Evolutionary conservation across 768 basidiomycete species (phyloP).

Genomic region (Macrocybe gigantea): DNA sequence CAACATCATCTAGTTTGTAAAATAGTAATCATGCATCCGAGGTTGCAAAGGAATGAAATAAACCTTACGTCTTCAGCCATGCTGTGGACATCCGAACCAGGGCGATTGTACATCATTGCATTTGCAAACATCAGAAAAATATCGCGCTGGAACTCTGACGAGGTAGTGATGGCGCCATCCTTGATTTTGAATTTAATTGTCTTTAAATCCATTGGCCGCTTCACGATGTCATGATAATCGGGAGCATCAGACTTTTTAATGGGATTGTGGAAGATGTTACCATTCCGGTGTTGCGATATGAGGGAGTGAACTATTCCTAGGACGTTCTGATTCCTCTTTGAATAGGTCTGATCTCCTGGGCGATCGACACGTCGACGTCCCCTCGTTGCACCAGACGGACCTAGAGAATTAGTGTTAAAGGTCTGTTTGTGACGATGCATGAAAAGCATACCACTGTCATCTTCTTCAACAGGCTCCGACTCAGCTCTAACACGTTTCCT

Average conservation of each 20-base stretch:
- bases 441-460: conserved; percentile 41
- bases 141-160: conserved; percentile 86
- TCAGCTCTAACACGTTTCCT: conserved; percentile 60
- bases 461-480: conserved; percentile 62
- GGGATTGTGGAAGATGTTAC: conserved; percentile 86
- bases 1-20: conserved; percentile 57
- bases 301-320: conserved; percentile 77
- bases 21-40: conserved; percentile 1
- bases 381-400: not conserved
- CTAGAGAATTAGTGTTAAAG: not conserved
- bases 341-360: conserved; percentile 29
- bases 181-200: conserved; percentile 84
- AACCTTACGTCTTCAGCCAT: conserved; percentile 86
- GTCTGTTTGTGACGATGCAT: not conserved
- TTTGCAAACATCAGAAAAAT: conserved; percentile 94
- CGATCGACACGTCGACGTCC: conserved; percentile 19
- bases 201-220: conserved; percentile 93
- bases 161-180: conserved; percentile 75
- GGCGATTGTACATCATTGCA: conserved; percentile 94
- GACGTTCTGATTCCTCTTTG: conserved; percentile 33
- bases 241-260: conserved; percentile 86
- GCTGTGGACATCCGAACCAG: conserved; percentile 75
- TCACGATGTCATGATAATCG: conserved; percentile 88
- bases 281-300: conserved; percentile 82
- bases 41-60: conserved; percentile 1